Evolutionary conservation across 306 rosid species (phyloP).

Genomic region (Medicago arabica): DNA sequence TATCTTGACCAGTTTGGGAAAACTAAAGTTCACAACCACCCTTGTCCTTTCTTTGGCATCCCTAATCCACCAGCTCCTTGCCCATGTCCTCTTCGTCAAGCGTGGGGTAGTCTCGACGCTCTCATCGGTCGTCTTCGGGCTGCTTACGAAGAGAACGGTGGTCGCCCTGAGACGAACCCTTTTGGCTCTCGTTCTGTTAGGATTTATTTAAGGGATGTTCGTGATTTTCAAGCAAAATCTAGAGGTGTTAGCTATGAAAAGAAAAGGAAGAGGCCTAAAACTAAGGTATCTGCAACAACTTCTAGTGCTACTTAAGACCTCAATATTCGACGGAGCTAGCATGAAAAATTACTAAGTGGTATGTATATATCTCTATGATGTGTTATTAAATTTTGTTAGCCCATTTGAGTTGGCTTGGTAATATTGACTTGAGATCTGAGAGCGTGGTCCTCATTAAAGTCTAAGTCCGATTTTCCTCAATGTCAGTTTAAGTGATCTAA

Average conservation of each 20-base stretch:
- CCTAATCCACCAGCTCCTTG: conserved; percentile 94
- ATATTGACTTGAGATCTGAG: no score
- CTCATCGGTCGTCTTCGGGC: conserved; percentile 95
- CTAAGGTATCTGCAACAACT: conserved; percentile 38
- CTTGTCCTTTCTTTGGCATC: conserved; percentile 89
- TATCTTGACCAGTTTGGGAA: conserved; percentile 95
- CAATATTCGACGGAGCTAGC: no score
- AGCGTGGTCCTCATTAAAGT: no score
- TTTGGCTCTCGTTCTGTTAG: conserved; percentile 87
- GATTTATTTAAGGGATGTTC: conserved; percentile 83
- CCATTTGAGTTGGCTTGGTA: no score
- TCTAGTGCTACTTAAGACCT: not conserved
- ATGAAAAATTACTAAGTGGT: not conserved
- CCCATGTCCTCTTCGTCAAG: conserved; percentile 94
- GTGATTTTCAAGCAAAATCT: conserved; percentile 89
- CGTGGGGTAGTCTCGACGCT: conserved; percentile 97
- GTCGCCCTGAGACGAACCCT: conserved; percentile 75
- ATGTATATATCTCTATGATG: not conserved
- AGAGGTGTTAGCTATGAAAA: conserved; percentile 95
- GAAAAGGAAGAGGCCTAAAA: conserved; percentile 87
- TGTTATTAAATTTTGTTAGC: no score
- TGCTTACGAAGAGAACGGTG: conserved; percentile 90
- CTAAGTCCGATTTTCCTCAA: no score
- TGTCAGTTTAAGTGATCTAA: no score
- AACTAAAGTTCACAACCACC: conserved; percentile 84